Evolutionary conservation across 345 rosid species (phyloP).

Genomic region (Ceriops decandra): DNA sequence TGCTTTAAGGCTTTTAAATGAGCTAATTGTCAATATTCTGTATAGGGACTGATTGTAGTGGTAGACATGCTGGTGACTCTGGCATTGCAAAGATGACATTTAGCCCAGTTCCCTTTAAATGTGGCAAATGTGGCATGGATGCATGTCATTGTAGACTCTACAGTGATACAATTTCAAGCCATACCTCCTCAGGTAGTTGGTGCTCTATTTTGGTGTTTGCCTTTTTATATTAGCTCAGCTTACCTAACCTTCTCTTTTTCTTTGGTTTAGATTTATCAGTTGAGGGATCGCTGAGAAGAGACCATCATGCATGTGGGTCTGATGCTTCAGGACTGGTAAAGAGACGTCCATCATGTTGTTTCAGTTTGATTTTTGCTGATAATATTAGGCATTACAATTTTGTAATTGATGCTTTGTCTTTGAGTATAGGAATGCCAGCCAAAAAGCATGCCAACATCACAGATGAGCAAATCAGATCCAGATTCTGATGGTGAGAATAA

Average conservation of each 20-base stretch:
- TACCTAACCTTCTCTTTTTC: constrained; percentile 3
- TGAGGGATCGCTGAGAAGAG: constrained; percentile 38
- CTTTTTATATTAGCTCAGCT: not conserved
- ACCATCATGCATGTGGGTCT: constrained; percentile 23
- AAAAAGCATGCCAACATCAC: constrained; percentile 38
- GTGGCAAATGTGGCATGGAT: constrained; percentile 38
- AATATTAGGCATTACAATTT: not conserved
- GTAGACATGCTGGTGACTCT: constrained; percentile 26
- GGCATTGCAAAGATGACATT: constrained; percentile 26
- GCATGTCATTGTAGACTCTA: constrained; percentile 36
- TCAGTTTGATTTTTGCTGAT: not conserved
- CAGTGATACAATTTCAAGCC: constrained; percentile 28
- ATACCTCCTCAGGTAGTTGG: constrained; percentile 37
- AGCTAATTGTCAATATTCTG: constrained; percentile 26
- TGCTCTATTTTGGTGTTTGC: not conserved
- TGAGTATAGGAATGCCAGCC: constrained; percentile 40
- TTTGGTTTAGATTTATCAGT: constrained; percentile 36
- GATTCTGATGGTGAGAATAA: constrained; percentile 68
- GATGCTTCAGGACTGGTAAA: constrained; percentile 49
- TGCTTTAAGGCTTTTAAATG: constrained; percentile 31
- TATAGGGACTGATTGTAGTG: constrained; percentile 34
- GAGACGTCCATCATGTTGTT: not conserved
- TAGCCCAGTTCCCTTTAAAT: constrained; percentile 30
- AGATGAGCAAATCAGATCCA: constrained; percentile 53
- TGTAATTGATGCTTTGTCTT: constrained; percentile 3